Conservation (phyloP, 495 filamentous ascomycete genomes). For the Arthonia radiata region DNA sequence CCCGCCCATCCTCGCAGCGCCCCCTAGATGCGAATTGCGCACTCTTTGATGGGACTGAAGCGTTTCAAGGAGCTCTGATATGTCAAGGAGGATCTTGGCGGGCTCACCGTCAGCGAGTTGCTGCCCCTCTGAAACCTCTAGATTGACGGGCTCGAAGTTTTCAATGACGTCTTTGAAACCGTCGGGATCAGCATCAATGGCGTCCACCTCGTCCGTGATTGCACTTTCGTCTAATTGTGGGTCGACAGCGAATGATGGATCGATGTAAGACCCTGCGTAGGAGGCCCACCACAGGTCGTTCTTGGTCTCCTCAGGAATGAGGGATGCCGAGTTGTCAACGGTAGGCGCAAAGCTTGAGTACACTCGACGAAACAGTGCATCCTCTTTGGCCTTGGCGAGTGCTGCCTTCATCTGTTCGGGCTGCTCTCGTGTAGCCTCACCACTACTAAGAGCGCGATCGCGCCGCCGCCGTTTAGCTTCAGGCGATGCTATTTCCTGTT, state of each 20-base stretch:
- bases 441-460: constrained; percentile 44
- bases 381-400: constrained; percentile 35
- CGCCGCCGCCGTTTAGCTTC: constrained; percentile 39
- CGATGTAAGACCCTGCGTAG: constrained; percentile 34
- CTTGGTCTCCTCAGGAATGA: constrained; percentile 44
- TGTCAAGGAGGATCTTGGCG: constrained; percentile 50
- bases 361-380: constrained; percentile 52
- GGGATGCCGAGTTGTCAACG: constrained; percentile 51
- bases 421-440: constrained; percentile 28
- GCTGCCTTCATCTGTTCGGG: constrained; percentile 19
- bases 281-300: constrained; percentile 73
- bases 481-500: constrained; percentile 29
- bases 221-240: constrained; percentile 16
- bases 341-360: constrained; percentile 77
- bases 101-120: constrained; percentile 34
- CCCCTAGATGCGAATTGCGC: constrained; percentile 36
- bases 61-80: constrained; percentile 66
- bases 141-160: constrained; percentile 19
- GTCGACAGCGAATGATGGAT: constrained; percentile 24
- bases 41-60: constrained; percentile 70
- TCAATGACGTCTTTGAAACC: constrained; percentile 23
- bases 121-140: constrained; percentile 21
- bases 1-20: constrained; percentile 16
- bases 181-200: too few relatives aligned
- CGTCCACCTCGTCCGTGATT: constrained; percentile 4